These are phyloP conservation scores for Rhodosporidiobolus odoratus DNA, from an alignment of 768 basidiomycete species.

Conservation along the genomic window DNA sequence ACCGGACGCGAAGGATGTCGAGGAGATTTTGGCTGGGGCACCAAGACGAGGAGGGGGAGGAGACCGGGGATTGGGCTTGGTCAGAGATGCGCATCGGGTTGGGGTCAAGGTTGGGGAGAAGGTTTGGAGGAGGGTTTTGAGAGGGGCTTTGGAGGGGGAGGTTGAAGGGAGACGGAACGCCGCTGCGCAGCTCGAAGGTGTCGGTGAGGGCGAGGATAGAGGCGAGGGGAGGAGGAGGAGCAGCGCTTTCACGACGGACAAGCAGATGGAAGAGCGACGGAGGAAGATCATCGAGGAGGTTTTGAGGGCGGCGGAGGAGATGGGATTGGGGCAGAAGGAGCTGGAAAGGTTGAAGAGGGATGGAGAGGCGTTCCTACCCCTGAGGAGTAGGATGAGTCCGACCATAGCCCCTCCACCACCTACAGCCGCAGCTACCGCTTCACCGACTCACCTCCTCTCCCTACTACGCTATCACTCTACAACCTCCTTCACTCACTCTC, in stretches of 20 bases:
- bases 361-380: too few species aligned
- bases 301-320: background rate
- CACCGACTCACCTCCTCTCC: too few species aligned
- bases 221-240: too few species aligned
- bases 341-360: background rate
- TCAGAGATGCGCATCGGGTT: background rate
- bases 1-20: conserved; percentile 28
- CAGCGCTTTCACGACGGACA: background rate
- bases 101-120: background rate
- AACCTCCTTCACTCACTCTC: background rate
- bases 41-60: background rate
- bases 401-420: too few species aligned
- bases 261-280: too few species aligned
- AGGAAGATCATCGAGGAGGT: background rate
- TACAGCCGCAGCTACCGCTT: too few species aligned
- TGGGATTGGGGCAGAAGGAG: background rate
- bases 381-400: too few species aligned
- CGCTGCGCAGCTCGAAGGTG: background rate
- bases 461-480: too few species aligned
- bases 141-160: background rate
- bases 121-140: background rate
- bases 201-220: background rate
- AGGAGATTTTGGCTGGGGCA: background rate
- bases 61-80: background rate
- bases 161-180: background rate